phyloP scores from a whole-genome alignment of 495 filamentous ascomycete species.

The Thozetella sp. region DNA sequence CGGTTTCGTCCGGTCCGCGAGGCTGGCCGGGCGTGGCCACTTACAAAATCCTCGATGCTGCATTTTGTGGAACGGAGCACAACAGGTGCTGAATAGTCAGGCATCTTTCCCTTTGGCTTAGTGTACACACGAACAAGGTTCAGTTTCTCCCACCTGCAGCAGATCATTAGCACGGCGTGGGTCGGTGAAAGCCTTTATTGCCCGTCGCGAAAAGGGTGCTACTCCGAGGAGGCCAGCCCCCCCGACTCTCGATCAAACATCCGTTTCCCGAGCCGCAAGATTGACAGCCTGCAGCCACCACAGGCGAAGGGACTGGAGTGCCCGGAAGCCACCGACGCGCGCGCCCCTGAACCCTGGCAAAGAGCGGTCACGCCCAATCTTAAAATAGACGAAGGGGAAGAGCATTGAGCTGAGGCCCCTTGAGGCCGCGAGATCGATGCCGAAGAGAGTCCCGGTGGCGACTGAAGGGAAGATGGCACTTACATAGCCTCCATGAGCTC shows the following conservation, averaged over 20 bases:
- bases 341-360: not conserved
- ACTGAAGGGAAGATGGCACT: slow-evolving; percentile 15
- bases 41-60: slow-evolving; percentile 96
- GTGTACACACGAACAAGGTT: slow-evolving; percentile 92
- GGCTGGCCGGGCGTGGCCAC: slow-evolving; percentile 32
- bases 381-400: not conserved
- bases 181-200: not conserved
- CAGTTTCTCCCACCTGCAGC: slow-evolving; percentile 83
- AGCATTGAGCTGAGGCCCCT: not conserved
- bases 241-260: not conserved
- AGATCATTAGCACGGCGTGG: slow-evolving; percentile 8
- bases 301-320: too few species aligned
- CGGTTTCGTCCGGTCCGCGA: not conserved
- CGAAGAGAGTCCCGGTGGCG: too few species aligned
- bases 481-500: slow-evolving; percentile 94
- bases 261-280: not conserved
- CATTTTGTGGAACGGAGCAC: slow-evolving; percentile 80
- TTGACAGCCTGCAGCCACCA: not conserved
- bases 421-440: not conserved
- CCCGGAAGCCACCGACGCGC: not conserved
- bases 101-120: slow-evolving; percentile 93
- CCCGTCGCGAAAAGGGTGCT: not conserved
- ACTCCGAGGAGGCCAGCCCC: not conserved
- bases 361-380: not conserved
- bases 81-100: slow-evolving; percentile 90